Evolutionary conservation across 805 yeast genomes (phyloP).

Genomic region (Barnettozyma sp.): DNA sequence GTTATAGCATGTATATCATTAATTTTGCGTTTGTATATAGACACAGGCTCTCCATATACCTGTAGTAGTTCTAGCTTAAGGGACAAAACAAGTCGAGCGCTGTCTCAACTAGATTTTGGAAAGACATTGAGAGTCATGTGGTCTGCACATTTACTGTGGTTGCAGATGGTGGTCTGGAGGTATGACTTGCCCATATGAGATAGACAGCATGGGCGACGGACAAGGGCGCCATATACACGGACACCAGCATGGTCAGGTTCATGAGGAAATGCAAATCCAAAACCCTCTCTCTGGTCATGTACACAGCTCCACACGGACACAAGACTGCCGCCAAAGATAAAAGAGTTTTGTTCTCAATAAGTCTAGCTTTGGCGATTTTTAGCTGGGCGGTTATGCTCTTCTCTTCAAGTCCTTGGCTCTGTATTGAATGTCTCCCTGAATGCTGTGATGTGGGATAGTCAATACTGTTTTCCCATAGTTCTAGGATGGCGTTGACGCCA

Average conservation of each 20-base stretch:
- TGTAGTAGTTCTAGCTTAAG: too few species aligned
- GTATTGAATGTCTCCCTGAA: background rate
- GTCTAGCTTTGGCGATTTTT: background rate
- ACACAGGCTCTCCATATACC: too few species aligned
- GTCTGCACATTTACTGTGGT: too few species aligned
- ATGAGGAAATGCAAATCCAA: background rate
- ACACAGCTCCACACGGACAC: background rate
- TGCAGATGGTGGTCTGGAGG: background rate
- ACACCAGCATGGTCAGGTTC: constrained; percentile 1
- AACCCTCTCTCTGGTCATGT: background rate
- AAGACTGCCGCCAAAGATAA: background rate
- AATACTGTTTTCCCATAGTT: background rate
- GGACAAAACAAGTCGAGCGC: too few species aligned
- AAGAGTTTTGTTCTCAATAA: background rate
- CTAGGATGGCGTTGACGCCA: background rate
- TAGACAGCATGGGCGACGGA: background rate
- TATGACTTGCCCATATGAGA: background rate
- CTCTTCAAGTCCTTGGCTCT: background rate
- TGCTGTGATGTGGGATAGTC: background rate
- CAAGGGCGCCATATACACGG: background rate
- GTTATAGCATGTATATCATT: too few species aligned
- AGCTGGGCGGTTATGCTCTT: background rate
- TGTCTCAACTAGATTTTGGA: too few species aligned
- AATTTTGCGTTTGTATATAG: too few species aligned
- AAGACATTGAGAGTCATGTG: too few species aligned